A percentile compares a stretch with the other conserved stretches of the same genome.
Evolutionary conservation across 75 land plant genomes (phyloP).

Genomic region (Pinus tabuliformis): DNA sequence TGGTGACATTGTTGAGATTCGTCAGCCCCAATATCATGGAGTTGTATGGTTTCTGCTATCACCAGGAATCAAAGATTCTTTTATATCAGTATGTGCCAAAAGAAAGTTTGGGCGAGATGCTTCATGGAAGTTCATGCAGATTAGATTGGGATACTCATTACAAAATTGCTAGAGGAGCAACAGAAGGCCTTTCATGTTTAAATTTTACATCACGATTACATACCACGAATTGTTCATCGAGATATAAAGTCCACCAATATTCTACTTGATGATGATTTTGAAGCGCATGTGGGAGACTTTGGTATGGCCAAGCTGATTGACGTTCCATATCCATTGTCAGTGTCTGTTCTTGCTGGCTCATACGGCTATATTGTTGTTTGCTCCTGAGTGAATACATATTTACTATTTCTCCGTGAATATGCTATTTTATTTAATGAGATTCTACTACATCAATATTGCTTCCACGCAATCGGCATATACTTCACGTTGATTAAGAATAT

Average conservation of each 20-base stretch:
- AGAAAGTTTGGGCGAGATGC: conserved; percentile 73
- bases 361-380: conserved; percentile 74
- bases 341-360: conserved; percentile 85
- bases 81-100: conserved; percentile 78
- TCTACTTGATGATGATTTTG: conserved; percentile 68
- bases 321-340: conserved; percentile 56
- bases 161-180: conserved; percentile 85
- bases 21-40: conserved; percentile 61
- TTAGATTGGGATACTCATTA: conserved; percentile 81
- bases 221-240: conserved; percentile 71
- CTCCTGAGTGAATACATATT: not conserved
- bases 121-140: conserved; percentile 38
- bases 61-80: conserved; percentile 64
- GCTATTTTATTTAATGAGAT: too few species aligned
- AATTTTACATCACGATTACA: conserved; percentile 77
- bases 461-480: too few species aligned
- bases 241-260: conserved; percentile 85
- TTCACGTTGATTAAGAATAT: too few species aligned
- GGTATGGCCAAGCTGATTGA: conserved; percentile 81
- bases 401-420: too few species aligned
- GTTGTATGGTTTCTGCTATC: conserved; percentile 74
- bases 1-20: too few species aligned
- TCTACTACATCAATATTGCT: too few species aligned
- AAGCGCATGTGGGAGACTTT: conserved; percentile 88
- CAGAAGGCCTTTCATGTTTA: conserved; percentile 76